Evolutionary conservation across 164 flowering plant species (phyloP).

Genomic region (Kalanchoe fedtschenkoi): DNA sequence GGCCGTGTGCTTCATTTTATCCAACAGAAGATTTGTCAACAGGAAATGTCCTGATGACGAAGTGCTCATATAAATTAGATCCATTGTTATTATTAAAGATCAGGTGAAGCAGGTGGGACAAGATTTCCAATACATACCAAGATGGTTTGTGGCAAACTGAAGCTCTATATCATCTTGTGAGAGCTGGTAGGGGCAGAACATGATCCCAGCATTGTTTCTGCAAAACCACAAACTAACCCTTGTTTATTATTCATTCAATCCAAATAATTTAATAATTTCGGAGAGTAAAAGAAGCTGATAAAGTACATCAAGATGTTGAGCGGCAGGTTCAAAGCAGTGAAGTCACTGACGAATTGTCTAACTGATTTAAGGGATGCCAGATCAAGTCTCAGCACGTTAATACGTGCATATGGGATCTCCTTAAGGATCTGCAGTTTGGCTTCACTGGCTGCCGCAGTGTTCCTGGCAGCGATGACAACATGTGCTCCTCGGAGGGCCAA

Average conservation of each 20-base stretch:
- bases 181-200: conserved; percentile 91
- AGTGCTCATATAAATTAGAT: neutral
- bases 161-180: conserved; percentile 78
- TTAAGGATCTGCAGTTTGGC: conserved; percentile 52
- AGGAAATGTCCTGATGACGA: conserved; percentile 71
- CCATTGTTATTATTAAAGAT: neutral
- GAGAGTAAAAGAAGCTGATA: neutral
- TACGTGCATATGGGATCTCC: conserved; percentile 33
- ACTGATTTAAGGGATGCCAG: conserved; percentile 66
- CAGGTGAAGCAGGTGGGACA: neutral
- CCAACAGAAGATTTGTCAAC: conserved; percentile 81
- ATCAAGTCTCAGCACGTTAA: conserved; percentile 63
- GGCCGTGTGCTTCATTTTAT: conserved; percentile 80
- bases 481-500: conserved; percentile 67
- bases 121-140: conserved; percentile 31
- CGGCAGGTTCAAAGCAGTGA: conserved; percentile 57
- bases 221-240: conserved; percentile 6
- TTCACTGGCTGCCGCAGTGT: conserved; percentile 61
- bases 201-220: conserved; percentile 93
- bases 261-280: neutral
- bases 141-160: conserved; percentile 89
- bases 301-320: conserved; percentile 79
- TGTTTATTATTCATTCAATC: neutral
- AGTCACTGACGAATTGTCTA: conserved; percentile 41
- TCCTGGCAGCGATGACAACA: conserved; percentile 83